Base-by-base conservation (phyloP, 2,329 filamentous ascomycete genomes). In the Spiromastix sp. region DNA sequence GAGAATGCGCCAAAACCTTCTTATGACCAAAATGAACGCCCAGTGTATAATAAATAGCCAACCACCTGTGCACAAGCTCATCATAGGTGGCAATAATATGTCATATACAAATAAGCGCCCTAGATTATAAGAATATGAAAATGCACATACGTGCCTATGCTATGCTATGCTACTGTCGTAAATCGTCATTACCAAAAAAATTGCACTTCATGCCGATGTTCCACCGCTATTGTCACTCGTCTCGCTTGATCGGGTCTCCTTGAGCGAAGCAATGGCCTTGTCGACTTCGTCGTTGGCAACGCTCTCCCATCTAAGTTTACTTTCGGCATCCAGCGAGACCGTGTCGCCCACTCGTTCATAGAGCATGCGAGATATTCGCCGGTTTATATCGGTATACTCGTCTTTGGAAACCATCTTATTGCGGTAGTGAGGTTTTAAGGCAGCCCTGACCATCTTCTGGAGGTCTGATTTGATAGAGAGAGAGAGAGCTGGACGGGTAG, bases 371-470 rank as follows among this genome's bases (percentile, higher is more conserved):
- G 85, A 95, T 21, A 96, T 79, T 41, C 82, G 80, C 42, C 86
- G 79, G 55, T 96, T 96, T 60, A 96, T 94, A 38, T 77, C 77
- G 2, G 85, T 89, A 57, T 93, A 98, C 58, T 95, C 81, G 40
- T 94, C 84, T 47, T 86, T 84, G 12, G 79, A 85, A 42, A 96
- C 72, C 43, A 80, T 74, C 48, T 81, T 79, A 27, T 80, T 80
- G 42, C 79, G 74, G 68, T 89, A 96, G 45, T 85, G 74, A 20
- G 87, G 85, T 47, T 84, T 83, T 28, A 98, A 67, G 4, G 83
- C 85, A 27, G 72, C 68, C 44, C 85, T 83, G 47, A 96, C 91
- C 61, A 96, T 85, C 47, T 79, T 79, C 54, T 86, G 89, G 44
- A 98, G 81, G 51, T 79, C 85, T 46, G 84, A 79, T 58, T 98